Evolutionary conservation across 2,329 filamentous ascomycete species (phyloP), one percentile per base, ranked within the genome.

Genomic region (Fusarium nurragi): DNA sequence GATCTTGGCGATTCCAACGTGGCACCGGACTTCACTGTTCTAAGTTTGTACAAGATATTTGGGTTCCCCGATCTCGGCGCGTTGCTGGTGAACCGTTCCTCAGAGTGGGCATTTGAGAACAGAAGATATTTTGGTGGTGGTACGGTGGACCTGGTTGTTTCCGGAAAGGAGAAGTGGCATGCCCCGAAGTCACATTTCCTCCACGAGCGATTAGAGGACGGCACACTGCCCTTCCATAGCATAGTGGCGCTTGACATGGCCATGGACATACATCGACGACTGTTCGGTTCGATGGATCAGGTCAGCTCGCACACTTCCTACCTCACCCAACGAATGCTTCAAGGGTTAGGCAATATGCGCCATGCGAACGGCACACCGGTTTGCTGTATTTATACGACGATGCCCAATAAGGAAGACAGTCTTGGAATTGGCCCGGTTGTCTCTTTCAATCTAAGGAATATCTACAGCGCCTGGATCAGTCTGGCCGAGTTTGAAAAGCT

Each of bases 21-120:
- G 1, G 88, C 90, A 0, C 91, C 94, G 2, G 94, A 98, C 75
- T 98, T 98, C 67, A 90, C 87, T 0, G 90, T 92, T 0, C 73
- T 98, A 38, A 97, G 94, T 76, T 88, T 98, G 65, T 96, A 97
- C 80, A 99, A 98, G 76, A 94, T 97, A n/a, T 98, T 98, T 75
- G 94, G 95, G 2, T 97, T 97, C 66, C 94, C 94, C 0, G 92
- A 98, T 74, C 81, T 98, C 3, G 94, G 94, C 3, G 93, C 89
- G 2, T 78, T 99, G 56, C 88, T 98, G 26, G 88, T 98, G 13
- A 88, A 90, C 38, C 93, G 92, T 68, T 83, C 86, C 28, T 86
- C 91, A 13, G 87, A 86, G 8, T 75, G 83, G 36, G 74, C 90
- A 4, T 88, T 97, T 43, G 80, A 85, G 28, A 80, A 82, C 38